These are phyloP conservation scores for Achaetomiella virescens DNA, from an alignment of 495 filamentous ascomycete species.

Conservation along the genomic window DNA sequence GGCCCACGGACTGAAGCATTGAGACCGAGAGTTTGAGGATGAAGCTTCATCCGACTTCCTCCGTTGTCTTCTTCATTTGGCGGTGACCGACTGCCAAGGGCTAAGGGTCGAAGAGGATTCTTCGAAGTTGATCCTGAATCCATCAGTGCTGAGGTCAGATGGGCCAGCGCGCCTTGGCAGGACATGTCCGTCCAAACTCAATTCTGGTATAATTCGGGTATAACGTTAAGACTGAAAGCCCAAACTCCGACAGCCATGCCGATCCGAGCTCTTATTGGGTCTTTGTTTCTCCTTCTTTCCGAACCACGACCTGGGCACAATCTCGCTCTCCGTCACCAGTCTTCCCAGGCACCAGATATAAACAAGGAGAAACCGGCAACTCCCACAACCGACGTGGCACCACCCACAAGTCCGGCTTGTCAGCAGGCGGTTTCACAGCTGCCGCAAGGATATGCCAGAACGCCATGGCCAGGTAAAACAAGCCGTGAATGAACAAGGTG, in stretches of 20 bases:
- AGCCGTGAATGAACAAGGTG: constrained; percentile 62
- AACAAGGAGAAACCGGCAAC: constrained; percentile 74
- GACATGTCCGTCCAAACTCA: background rate
- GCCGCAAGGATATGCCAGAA: constrained; percentile 73
- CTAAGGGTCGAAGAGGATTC: background rate
- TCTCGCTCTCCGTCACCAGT: constrained; percentile 55
- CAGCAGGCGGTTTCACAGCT: constrained; percentile 56
- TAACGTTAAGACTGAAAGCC: background rate
- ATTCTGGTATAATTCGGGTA: constrained; percentile 3
- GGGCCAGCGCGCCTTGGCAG: background rate
- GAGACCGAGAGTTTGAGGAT: too few species aligned
- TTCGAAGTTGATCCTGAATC: background rate
- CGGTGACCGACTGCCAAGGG: too few species aligned
- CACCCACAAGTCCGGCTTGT: constrained; percentile 89
- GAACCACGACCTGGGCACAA: constrained; percentile 26
- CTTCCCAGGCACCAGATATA: constrained; percentile 85
- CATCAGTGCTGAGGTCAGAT: background rate
- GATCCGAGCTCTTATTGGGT: constrained; percentile 22
- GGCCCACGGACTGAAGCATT: too few species aligned
- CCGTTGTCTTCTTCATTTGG: too few species aligned
- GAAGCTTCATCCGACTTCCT: too few species aligned
- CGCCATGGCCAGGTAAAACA: constrained; percentile 70
- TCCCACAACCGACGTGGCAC: constrained; percentile 81
- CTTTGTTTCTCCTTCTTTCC: constrained; percentile 32
- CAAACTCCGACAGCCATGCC: background rate